These are phyloP conservation scores for Rosa persica DNA, from an alignment of 306 rosid genomes.

Conservation along the genomic window DNA sequence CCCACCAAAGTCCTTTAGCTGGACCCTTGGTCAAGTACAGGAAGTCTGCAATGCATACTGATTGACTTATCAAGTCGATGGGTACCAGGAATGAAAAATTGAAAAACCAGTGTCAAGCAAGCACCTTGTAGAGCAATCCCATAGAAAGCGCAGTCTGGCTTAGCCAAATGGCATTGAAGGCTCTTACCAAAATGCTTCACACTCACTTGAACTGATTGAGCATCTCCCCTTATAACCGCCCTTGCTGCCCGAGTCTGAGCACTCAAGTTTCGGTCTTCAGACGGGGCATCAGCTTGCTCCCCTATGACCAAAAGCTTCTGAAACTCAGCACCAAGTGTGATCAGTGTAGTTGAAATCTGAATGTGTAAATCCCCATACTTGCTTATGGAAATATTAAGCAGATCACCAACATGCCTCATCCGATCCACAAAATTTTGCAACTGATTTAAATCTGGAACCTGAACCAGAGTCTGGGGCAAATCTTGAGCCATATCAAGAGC, in stretches of 20 bases:
- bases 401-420: constrained; percentile 83
- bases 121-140: constrained; percentile 81
- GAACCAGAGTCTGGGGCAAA: constrained; percentile 86
- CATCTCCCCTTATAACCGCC: constrained; percentile 76
- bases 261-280: constrained; percentile 69
- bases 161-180: constrained; percentile 82
- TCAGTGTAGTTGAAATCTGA: constrained; percentile 76
- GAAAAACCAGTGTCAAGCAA: constrained; percentile 71
- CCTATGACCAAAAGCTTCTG: constrained; percentile 73
- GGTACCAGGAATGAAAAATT: constrained; percentile 71
- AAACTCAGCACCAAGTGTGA: constrained; percentile 88
- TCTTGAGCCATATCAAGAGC: constrained; percentile 86
- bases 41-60: constrained; percentile 95
- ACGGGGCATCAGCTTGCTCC: constrained; percentile 64
- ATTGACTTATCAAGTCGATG: constrained; percentile 84
- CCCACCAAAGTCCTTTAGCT: constrained; percentile 34
- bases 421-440: constrained; percentile 86
- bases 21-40: constrained; percentile 76
- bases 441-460: constrained; percentile 85
- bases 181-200: constrained; percentile 91
- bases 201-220: constrained; percentile 83
- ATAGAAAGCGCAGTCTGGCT: constrained; percentile 97
- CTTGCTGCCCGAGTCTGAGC: constrained; percentile 69
- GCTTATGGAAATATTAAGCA: constrained; percentile 68
- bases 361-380: constrained; percentile 76